Base-by-base conservation (phyloP, 495 filamentous ascomycete species). In the Aspergillus panamensis region DNA sequence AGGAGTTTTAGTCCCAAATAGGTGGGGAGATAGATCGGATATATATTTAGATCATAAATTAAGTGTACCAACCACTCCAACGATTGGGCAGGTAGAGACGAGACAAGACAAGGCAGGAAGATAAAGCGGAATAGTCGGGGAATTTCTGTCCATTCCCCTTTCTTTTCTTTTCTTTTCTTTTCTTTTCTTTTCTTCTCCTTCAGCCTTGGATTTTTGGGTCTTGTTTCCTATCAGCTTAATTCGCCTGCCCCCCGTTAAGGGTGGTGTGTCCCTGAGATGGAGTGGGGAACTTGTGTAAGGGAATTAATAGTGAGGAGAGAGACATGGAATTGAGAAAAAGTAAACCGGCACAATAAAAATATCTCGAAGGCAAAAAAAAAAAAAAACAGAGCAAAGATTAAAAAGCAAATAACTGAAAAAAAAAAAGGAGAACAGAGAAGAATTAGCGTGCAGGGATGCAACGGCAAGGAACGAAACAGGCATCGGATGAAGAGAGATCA, bases 31-130 rank as follows among this genome's bases (percentile, higher is more conserved):
- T 62, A 61, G 60, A 66, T 66, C 57, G 63, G 63, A 55, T 60
- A 61, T 66, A 66, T 62, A 62, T 58, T 66, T 66, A 62, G 63
- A 66, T 61, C 63, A 59, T 29, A 53, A 57, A 58, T 45, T 40
- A 57, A 53, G 33, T 39, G 59, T 47, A 56, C 59, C 60, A 62
- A 55, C 60, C 60, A 49, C 60, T 62, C 19, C 35, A 40, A 40
- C 10, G 53, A 53, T 53, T 49, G 47, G 42, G 54, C 35, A 32
- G 33, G 51, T 33, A 39, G 31, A 57, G 39, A 45, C 58, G 52
- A 61, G 53, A 32, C 52, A 43, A 21, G 51, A 54, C 13, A 32
- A 50, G 37, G 31, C 32, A 20, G 32, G 35, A 40, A 13, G 32
- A n/a, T 25, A 21, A 55, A 32, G 30, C 10, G 33, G 20, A 35